Evolutionary conservation across 345 rosid genomes (phyloP).

Genomic region (Chamaenerion angustifolium): DNA sequence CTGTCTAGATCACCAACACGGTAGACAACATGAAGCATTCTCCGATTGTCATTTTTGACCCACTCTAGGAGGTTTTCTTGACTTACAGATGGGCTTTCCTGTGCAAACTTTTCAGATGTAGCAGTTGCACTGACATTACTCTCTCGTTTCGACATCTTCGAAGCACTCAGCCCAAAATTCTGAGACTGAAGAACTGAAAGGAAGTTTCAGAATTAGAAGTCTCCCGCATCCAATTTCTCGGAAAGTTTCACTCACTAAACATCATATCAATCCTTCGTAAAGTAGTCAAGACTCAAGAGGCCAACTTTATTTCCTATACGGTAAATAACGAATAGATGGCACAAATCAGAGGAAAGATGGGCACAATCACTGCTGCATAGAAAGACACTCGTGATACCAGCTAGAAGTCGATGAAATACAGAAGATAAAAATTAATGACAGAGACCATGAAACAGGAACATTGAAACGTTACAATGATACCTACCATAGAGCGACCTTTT

Average conservation of each 20-base stretch:
- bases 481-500: no score
- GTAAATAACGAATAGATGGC: no score
- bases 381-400: no score
- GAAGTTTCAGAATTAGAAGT: constrained; percentile 4
- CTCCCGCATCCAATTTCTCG: neutral
- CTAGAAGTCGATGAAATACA: no score
- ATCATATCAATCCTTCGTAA: no score
- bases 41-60: constrained; percentile 66
- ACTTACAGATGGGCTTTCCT: constrained; percentile 42
- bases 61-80: constrained; percentile 50
- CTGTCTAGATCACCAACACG: constrained; percentile 94
- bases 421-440: no score
- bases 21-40: constrained; percentile 93
- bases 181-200: constrained; percentile 44
- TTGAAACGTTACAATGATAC: no score
- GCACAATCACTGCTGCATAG: no score
- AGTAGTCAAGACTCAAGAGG: no score
- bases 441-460: no score
- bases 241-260: neutral
- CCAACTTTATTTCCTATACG: no score
- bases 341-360: no score
- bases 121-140: constrained; percentile 24
- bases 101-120: constrained; percentile 44
- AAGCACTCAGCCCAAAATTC: constrained; percentile 27
- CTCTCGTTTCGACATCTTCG: constrained; percentile 36